Evolutionary conservation across 495 filamentous ascomycete genomes (phyloP).

Genomic region (Apodospora peruviana): DNA sequence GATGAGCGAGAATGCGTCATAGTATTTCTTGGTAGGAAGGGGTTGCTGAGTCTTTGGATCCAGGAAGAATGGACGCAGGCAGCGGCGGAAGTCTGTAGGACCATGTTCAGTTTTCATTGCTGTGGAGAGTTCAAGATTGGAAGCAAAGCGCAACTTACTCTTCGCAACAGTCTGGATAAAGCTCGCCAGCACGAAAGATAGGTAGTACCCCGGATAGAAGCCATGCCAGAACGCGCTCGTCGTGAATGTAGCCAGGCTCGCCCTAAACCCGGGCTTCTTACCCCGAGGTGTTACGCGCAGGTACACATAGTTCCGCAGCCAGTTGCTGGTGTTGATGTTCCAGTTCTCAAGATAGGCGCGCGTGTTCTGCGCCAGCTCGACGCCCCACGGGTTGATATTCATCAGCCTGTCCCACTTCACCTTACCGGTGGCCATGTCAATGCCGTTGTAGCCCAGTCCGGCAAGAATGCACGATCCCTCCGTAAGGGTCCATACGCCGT

Average conservation of each 20-base stretch:
- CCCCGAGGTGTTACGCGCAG: constrained; percentile 91
- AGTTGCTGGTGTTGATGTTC: constrained; percentile 99
- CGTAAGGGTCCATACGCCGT: constrained; percentile 88
- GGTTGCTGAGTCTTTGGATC: constrained; percentile 59
- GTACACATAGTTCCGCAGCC: constrained; percentile 94
- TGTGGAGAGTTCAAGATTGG: not conserved
- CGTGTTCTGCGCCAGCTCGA: constrained; percentile 88
- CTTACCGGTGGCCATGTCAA: constrained; percentile 75
- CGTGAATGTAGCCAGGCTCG: constrained; percentile 86
- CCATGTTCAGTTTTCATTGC: not conserved
- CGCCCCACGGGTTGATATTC: constrained; percentile 75
- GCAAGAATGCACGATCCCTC: constrained; percentile 94
- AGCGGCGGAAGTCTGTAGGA: constrained; percentile 71
- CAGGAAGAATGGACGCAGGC: constrained; percentile 90
- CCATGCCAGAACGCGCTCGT: constrained; percentile 98
- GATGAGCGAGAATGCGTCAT: constrained; percentile 76
- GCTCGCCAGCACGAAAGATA: constrained; percentile 81
- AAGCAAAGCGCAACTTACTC: constrained; percentile 49
- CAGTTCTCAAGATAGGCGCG: constrained; percentile 82
- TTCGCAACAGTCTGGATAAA: constrained; percentile 92
- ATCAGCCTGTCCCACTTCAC: constrained; percentile 84
- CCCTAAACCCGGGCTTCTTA: constrained; percentile 93
- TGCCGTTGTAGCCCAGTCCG: constrained; percentile 89
- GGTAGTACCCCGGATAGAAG: constrained; percentile 94
- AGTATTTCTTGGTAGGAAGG: constrained; percentile 70